Base-by-base conservation (phyloP, 371 early-diverging fungal species). In the Mucor lusitanicus region DNA sequence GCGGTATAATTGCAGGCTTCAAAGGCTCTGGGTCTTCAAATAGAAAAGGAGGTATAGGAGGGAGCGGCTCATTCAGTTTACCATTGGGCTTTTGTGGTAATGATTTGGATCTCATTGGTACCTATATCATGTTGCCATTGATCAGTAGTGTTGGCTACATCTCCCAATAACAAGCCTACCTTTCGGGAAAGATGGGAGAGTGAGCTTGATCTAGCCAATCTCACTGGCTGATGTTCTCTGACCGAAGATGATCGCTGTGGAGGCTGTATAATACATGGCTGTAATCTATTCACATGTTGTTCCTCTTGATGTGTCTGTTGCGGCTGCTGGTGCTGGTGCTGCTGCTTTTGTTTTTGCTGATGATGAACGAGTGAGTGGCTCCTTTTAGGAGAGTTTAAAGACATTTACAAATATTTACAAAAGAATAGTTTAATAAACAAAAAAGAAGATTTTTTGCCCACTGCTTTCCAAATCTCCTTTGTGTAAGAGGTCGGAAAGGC, bases 291-390 rank as follows among this genome's bases (percentile, higher is more conserved):
- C 17, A 19, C 33, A 21, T 30, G 28, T 23, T 55, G 55, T 12
- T 55, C 2, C 1, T 30, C 32, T 6, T 55, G 55, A 13, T 55
- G 28, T 6, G 23, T 8, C 15, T 25, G 54, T 15, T 27, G 54
- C 27, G 27, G 54, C 3, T n/a, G n/a, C n/a, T n/a, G n/a, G n/a
- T 53, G 28, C 25, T 53, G 54, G 28, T 53, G 55, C 19, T 55
- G 55, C 7, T 30, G 30, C 19, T 55, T 15, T 30, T 55, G 30
- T 28, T 55, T 30, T 30, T 55, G 28, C 3, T 46, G 46, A 56
- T 58, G 65, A 59, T 67, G 64, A 23, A 28, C 42, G 13, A 71
- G 48, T 33, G 71, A 71, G 59, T 71, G 71, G 54, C 67, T 71
- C 53, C 67, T 44, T 23, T 67, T 67, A 13, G 67, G 67, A 15